A percentile compares a stretch with the other conserved stretches of the same genome.
phyloP scores from a whole-genome alignment of 2,329 filamentous ascomycete genomes.

The Hypoxylon sp. region DNA sequence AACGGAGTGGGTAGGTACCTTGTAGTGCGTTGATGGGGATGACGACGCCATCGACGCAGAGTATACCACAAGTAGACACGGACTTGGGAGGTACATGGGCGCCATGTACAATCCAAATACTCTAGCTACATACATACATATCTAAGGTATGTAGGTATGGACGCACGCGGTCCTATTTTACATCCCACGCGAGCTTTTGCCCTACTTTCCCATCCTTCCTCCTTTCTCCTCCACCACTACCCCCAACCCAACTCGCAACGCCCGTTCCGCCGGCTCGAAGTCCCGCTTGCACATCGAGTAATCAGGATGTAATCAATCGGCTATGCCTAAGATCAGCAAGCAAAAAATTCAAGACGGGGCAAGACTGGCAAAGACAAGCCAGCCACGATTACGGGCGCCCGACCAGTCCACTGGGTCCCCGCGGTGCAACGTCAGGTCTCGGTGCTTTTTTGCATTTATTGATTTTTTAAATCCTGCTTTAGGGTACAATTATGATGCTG shows the following conservation, averaged over 20 bases:
- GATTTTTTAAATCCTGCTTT: conserved; percentile 5
- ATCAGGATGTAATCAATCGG: conserved; percentile 40
- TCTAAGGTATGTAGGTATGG: conserved; percentile 6
- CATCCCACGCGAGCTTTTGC: conserved; percentile 14
- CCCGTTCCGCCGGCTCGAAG: conserved; percentile 45
- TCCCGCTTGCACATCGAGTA: conserved; percentile 32
- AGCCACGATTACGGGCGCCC: conserved; percentile 8
- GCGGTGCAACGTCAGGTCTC: conserved; percentile 36
- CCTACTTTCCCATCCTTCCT: neutral
- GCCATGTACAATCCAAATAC: conserved; percentile 8
- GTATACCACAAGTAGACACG: conserved; percentile 23
- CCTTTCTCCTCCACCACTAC: neutral
- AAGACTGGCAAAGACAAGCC: neutral
- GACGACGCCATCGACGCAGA: conserved; percentile 16
- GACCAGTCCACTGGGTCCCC: conserved; percentile 44
- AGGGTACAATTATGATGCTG: neutral
- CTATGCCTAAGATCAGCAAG: neutral
- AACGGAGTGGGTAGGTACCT: conserved; percentile 1
- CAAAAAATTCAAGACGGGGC: neutral
- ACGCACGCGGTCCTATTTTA: conserved; percentile 21
- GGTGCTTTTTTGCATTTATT: conserved; percentile 27
- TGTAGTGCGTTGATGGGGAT: conserved; percentile 9
- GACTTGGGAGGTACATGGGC: neutral
- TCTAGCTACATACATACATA: conserved; percentile 1
- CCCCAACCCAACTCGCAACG: conserved; percentile 12